Conservation (phyloP, 805 yeast species). For the Dipodascus geniculatus region DNA sequence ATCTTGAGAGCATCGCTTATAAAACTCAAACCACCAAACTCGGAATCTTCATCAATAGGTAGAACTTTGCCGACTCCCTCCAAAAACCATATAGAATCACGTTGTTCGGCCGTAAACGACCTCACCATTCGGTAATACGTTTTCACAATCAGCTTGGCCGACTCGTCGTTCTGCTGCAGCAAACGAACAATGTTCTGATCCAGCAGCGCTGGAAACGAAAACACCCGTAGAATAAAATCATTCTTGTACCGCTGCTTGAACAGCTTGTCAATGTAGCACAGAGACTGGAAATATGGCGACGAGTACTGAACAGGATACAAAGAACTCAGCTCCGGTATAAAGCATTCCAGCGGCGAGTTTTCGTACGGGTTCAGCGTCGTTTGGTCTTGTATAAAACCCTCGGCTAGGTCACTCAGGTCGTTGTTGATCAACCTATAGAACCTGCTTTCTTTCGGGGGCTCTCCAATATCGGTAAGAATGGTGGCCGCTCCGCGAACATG, state of each 20-base stretch:
- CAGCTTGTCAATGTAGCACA: constrained; percentile 75
- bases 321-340: constrained; percentile 75
- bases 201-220: constrained; percentile 86
- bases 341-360: constrained; percentile 37
- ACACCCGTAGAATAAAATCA: constrained; percentile 75
- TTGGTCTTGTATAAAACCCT: constrained; percentile 18
- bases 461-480: constrained; percentile 93
- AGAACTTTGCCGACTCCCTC: constrained; percentile 84
- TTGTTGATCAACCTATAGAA: constrained; percentile 68
- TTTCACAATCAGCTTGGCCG: constrained; percentile 85
- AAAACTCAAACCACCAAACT: constrained; percentile 18
- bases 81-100: constrained; percentile 84
- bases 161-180: constrained; percentile 71
- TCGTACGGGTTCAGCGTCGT: constrained; percentile 12
- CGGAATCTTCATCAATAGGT: constrained; percentile 73
- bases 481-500: constrained; percentile 97
- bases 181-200: constrained; percentile 70
- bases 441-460: constrained; percentile 55
- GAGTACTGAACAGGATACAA: constrained; percentile 73
- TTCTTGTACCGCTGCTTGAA: constrained; percentile 68
- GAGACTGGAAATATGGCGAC: constrained; percentile 79
- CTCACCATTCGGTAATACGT: constrained; percentile 74
- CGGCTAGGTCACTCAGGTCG: constrained; percentile 83
- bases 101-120: constrained; percentile 75
- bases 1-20: constrained; percentile 13